A percentile compares a stretch with the other conserved stretches of the same genome.
Evolutionary conservation across 169 alveolate species (phyloP).

Genomic region (Cryptosporidium xiaoi): DNA sequence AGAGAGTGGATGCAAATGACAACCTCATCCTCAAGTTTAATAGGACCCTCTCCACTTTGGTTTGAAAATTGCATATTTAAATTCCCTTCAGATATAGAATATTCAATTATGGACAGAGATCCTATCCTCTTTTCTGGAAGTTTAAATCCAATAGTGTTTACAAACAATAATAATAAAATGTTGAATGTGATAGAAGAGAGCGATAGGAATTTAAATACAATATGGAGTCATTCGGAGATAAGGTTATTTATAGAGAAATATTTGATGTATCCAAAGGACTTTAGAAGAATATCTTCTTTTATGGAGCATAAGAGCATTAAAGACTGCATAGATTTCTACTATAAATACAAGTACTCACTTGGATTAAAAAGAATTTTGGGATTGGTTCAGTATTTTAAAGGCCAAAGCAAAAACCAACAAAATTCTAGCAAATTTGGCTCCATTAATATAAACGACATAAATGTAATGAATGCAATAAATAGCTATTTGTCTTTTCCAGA

Average conservation of each 20-base stretch:
- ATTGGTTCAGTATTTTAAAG: conserved; percentile 17
- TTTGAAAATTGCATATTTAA: conserved; percentile 63
- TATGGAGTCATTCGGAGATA: conserved; percentile 86
- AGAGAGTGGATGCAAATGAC: conserved; percentile 72
- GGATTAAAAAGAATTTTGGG: conserved; percentile 77
- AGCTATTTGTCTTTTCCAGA: not conserved
- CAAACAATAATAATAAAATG: conserved; percentile 26
- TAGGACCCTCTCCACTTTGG: conserved; percentile 72
- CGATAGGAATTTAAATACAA: conserved; percentile 76
- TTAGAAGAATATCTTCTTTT: conserved; percentile 86
- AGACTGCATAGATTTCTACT: conserved; percentile 85
- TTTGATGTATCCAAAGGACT: conserved; percentile 88
- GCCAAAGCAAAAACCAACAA: conserved; percentile 11
- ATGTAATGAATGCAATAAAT: not conserved
- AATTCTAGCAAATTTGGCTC: not conserved
- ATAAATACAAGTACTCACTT: conserved; percentile 77
- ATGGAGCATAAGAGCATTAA: conserved; percentile 85
- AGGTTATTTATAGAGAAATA: conserved; percentile 85
- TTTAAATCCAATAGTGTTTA: not conserved
- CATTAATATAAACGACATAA: no score
- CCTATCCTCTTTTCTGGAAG: not conserved
- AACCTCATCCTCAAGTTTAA: conserved; percentile 56
- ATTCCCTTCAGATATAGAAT: conserved; percentile 49
- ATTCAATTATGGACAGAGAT: conserved; percentile 17
- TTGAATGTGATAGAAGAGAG: conserved; percentile 51